phyloP scores from a whole-genome alignment of 2,329 filamentous ascomycete genomes.

The Colletotrichum costaricense region DNA sequence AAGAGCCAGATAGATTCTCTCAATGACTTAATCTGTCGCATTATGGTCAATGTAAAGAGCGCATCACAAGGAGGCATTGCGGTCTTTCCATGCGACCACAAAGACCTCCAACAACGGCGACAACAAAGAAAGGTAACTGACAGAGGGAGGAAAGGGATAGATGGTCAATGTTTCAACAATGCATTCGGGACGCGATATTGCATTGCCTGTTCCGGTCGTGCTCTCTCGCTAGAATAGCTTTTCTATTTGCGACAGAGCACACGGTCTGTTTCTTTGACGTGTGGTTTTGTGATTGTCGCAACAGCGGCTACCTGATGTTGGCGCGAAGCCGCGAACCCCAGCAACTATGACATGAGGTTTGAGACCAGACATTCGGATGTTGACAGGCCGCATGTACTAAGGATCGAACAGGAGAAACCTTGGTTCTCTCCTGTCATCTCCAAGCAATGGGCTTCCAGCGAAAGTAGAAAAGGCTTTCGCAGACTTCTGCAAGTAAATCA shows the following conservation, averaged over 20 bases:
- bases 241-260: slow-evolving; percentile 12
- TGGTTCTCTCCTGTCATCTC: too few species aligned
- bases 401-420: neutral
- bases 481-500: neutral
- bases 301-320: neutral
- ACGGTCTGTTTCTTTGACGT: neutral
- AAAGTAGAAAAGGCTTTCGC: neutral
- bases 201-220: slow-evolving; percentile 7
- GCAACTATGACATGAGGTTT: neutral
- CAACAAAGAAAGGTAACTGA: neutral
- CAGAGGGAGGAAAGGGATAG: slow-evolving; percentile 12
- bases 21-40: neutral
- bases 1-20: neutral
- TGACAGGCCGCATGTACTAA: neutral
- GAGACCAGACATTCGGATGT: neutral
- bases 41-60: neutral
- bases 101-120: slow-evolving; percentile 2
- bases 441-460: neutral
- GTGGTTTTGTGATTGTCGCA: neutral
- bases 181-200: slow-evolving; percentile 5
- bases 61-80: neutral
- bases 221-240: neutral
- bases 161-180: slow-evolving; percentile 25
- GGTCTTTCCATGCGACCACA: neutral
- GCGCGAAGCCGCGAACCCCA: too few species aligned